These are phyloP conservation scores for Trametes sanguinea DNA, from an alignment of 768 basidiomycete genomes.

Conservation along the genomic window DNA sequence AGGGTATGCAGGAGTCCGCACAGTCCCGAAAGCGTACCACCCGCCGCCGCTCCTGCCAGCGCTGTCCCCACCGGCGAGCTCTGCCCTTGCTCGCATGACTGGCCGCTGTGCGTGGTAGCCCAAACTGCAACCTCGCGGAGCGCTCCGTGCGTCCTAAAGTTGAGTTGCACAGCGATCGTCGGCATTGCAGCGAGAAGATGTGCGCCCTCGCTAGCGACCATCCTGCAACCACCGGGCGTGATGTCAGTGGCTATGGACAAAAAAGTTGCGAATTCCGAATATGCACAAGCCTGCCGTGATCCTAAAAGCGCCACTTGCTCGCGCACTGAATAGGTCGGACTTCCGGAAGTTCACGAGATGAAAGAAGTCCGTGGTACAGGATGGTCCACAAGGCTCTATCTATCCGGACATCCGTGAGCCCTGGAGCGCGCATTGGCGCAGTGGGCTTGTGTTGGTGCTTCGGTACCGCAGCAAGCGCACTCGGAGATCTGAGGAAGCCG, in stretches of 20 bases:
- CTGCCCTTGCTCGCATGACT: no score
- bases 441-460: neutral
- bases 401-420: neutral
- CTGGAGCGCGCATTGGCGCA: neutral
- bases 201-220: neutral
- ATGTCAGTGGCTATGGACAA: neutral
- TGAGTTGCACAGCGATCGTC: neutral
- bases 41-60: no score
- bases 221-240: neutral
- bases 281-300: neutral
- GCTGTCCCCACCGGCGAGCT: no score
- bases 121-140: neutral
- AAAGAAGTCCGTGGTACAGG: neutral
- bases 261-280: conserved; percentile 5
- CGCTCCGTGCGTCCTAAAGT: neutral
- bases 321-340: neutral
- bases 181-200: neutral
- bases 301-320: neutral
- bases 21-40: no score
- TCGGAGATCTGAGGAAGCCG: neutral
- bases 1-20: no score
- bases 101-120: no score
- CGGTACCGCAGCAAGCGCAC: conserved; percentile 1
- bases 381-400: neutral
- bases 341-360: neutral